A percentile compares a stretch with the other conserved stretches of the same genome.
phyloP scores from a whole-genome alignment of 2,329 filamentous ascomycete species.

The Dichotomopilus funicola region DNA sequence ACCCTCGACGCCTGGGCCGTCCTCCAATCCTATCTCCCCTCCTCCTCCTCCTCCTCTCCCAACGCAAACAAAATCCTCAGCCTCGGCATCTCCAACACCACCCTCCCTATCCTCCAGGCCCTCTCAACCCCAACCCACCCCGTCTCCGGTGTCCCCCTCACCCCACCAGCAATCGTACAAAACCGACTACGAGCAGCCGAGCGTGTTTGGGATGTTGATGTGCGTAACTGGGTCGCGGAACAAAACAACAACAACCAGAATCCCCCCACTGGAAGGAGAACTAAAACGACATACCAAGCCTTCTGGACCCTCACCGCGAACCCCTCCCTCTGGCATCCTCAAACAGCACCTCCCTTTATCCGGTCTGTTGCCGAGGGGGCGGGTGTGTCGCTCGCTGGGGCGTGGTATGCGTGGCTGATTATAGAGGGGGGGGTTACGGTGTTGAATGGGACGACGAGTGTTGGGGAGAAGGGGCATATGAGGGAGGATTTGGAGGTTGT shows the following conservation, averaged over 20 bases:
- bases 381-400: conserved; percentile 11
- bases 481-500: conserved; percentile 41
- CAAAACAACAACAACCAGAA: too few species aligned
- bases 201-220: conserved; percentile 46
- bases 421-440: conserved; percentile 24
- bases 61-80: conserved; percentile 43
- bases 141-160: neutral
- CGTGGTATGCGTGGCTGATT: conserved; percentile 21
- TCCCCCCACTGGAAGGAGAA: conserved; percentile 15
- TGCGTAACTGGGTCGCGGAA: conserved; percentile 47
- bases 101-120: conserved; percentile 47
- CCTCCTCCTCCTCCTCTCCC: conserved; percentile 33
- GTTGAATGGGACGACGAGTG: conserved; percentile 37
- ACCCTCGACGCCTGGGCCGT: conserved; percentile 60
- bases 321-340: conserved; percentile 28
- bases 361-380: conserved; percentile 9
- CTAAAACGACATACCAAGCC: conserved; percentile 42
- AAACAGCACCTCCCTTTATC: conserved; percentile 20
- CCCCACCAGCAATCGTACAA: conserved; percentile 57
- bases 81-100: conserved; percentile 71
- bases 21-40: conserved; percentile 60
- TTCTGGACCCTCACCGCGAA: conserved; percentile 52
- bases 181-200: conserved; percentile 64
- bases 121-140: conserved; percentile 37
- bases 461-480: conserved; percentile 41